These are phyloP conservation scores for Fusarium dimerum DNA, from an alignment of 2,329 filamentous ascomycete genomes.

Conservation along the genomic window DNA sequence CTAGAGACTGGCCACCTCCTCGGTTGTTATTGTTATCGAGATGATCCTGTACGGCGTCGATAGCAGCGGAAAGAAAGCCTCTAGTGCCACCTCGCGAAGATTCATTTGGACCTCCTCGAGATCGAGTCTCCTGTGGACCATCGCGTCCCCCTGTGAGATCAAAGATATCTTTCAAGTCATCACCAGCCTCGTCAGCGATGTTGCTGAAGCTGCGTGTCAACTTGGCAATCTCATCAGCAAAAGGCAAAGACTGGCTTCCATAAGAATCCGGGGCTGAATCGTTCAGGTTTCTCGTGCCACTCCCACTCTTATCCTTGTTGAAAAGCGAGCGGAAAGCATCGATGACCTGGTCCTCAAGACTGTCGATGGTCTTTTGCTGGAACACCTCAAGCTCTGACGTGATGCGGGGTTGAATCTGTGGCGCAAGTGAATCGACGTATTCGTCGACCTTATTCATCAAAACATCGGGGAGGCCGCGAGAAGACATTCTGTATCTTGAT, in stretches of 20 bases:
- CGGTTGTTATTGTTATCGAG: constrained; percentile 35
- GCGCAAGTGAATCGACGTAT: constrained; percentile 48
- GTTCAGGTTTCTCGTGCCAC: constrained; percentile 29
- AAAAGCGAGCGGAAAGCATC: constrained; percentile 48
- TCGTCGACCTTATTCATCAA: constrained; percentile 46
- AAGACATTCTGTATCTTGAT: constrained; percentile 32
- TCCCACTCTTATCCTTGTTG: constrained; percentile 32
- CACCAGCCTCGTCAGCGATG: constrained; percentile 42
- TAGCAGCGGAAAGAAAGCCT: constrained; percentile 43
- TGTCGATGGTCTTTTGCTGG: constrained; percentile 47
- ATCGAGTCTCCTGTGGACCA: constrained; percentile 21
- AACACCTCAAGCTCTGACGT: constrained; percentile 44
- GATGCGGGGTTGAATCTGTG: constrained; percentile 49
- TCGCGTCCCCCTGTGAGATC: constrained; percentile 40
- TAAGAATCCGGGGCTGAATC: constrained; percentile 42
- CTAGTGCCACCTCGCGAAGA: constrained; percentile 30
- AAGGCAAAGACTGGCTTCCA: constrained; percentile 43
- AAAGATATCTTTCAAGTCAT: constrained; percentile 47
- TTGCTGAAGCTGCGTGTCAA: constrained; percentile 43
- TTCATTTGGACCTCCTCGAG: constrained; percentile 29
- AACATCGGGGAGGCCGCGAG: constrained; percentile 42
- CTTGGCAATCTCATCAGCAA: constrained; percentile 46
- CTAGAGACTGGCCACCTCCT: constrained; percentile 33
- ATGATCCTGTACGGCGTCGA: constrained; percentile 44
- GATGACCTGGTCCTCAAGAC: constrained; percentile 45